Evolutionary conservation across 768 basidiomycete species (phyloP).

Genomic region (Lentinula detonsa): DNA sequence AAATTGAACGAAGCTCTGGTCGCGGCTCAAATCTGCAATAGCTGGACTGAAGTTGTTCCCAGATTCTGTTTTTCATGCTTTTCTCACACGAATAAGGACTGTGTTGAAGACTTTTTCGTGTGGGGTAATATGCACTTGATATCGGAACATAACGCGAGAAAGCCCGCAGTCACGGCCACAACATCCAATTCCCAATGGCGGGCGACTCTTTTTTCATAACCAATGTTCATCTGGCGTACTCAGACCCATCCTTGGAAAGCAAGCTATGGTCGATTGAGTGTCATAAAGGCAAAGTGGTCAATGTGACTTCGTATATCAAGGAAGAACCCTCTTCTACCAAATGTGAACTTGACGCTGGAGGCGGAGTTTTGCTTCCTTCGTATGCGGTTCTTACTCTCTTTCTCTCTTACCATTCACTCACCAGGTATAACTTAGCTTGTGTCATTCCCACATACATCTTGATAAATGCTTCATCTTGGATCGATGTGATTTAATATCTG

Average conservation of each 20-base stretch:
- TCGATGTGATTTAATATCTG: conserved; percentile 44
- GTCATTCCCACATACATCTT: conserved; percentile 61
- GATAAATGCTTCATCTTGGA: conserved; percentile 66
- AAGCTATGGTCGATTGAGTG: conserved; percentile 27
- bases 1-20: too few relatives aligned
- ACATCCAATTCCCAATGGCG: neutral
- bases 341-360: conserved; percentile 16
- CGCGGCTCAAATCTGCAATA: too few relatives aligned
- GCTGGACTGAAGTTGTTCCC: too few relatives aligned
- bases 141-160: too few relatives aligned
- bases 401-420: conserved; percentile 11
- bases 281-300: conserved; percentile 18
- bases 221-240: conserved; percentile 24
- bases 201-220: neutral
- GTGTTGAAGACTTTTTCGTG: neutral
- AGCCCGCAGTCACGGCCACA: too few relatives aligned
- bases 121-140: too few relatives aligned
- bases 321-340: conserved; percentile 1
- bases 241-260: conserved; percentile 17
- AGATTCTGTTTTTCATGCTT: too few relatives aligned
- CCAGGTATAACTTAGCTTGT: conserved; percentile 26
- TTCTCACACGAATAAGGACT: neutral
- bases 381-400: conserved; percentile 9
- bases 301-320: conserved; percentile 13
- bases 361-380: conserved; percentile 26